Base-by-base conservation (phyloP, 2,329 filamentous ascomycete genomes). In the Emydomyces testavorans region DNA sequence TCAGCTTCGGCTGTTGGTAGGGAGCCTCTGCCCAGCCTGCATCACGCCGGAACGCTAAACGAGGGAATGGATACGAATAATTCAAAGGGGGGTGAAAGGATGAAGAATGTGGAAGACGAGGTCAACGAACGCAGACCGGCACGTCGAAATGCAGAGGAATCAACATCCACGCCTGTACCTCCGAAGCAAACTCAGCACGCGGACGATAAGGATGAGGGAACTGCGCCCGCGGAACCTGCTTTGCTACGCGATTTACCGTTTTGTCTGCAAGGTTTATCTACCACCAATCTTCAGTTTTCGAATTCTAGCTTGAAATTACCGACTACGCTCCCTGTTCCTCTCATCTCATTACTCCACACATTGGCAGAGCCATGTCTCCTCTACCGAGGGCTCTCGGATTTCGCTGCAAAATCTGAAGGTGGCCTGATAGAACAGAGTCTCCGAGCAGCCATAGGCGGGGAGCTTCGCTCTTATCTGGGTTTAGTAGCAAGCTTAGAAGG, bases 361-460 rank as follows among this genome's bases (percentile, higher is more conserved):
- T 71, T 98, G 16, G 88, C 92, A 1, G 92, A 98, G 61, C 92
- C 92, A 6, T 93, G 90, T 4, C 72, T 98, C n/a, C 72, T 98
- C 6, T 98, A 95, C 62, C 80, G 82, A 51, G 79, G 79, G 1
- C 75, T 98, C 1, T 79, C 87, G 11, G 74, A 76, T 2, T 98
- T 94, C 65, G 83, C 90, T 49, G 83, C 93, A 51, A 82, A 82
- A 3, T 79, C 80, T 1, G 83, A 87, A 42, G 82, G 83, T 26
- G 89, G 90, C 0, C 71, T 98, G n/a, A 76, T 98, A 4, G 85
- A 82, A 6, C 92, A 98, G 66, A 96, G 90, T 65, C 72, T 98
- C 49, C 79, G 89, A 20, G 87, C 90, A 23, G 90, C 92, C 23
- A 82, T 98, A 51, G 79, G 81, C 39, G 76, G 78, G 38, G 90